phyloP scores from a whole-genome alignment of 768 basidiomycete genomes.

The Amanita molliuscula region DNA sequence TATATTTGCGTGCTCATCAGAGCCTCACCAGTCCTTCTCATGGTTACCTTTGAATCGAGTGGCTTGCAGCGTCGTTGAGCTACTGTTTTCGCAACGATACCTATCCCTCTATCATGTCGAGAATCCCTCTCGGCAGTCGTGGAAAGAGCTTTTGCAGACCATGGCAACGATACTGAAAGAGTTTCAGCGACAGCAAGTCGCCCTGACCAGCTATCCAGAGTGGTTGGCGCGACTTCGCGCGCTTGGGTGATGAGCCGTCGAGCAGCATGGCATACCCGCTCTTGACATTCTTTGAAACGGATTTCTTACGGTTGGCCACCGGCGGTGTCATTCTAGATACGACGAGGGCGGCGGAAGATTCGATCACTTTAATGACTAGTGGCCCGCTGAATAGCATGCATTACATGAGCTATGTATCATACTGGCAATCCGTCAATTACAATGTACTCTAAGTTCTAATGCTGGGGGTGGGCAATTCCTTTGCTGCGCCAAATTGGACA shows the following conservation, averaged over 20 bases:
- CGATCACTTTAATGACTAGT: conserved; percentile 18
- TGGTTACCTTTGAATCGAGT: conserved; percentile 27
- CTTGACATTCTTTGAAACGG: conserved; percentile 21
- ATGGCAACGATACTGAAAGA: conserved; percentile 17
- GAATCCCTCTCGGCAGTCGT: conserved; percentile 25
- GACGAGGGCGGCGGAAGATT: conserved; percentile 13
- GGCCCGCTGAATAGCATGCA: conserved; percentile 19
- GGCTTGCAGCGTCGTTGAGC: conserved; percentile 17
- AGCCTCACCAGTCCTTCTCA: conserved; percentile 18
- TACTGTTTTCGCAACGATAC: conserved; percentile 21
- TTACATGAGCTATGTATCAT: conserved; percentile 20
- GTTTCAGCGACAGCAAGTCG: conserved; percentile 8
- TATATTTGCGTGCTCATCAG: neutral
- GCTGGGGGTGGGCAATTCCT: too few relatives aligned
- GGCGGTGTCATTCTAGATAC: conserved; percentile 21
- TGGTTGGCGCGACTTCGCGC: conserved; percentile 20
- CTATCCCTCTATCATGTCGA: conserved; percentile 24
- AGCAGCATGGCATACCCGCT: conserved; percentile 19
- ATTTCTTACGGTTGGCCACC: conserved; percentile 21
- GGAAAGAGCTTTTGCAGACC: conserved; percentile 18
- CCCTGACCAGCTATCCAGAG: conserved; percentile 15
- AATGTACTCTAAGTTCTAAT: too few relatives aligned
- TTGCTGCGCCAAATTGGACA: too few relatives aligned
- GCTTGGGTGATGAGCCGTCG: conserved; percentile 17
- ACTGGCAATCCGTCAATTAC: conserved; percentile 21